Evolutionary conservation across 768 basidiomycete genomes (phyloP), one percentile per base, ranked within the genome.

Genomic region (Boletus sensibilis): DNA sequence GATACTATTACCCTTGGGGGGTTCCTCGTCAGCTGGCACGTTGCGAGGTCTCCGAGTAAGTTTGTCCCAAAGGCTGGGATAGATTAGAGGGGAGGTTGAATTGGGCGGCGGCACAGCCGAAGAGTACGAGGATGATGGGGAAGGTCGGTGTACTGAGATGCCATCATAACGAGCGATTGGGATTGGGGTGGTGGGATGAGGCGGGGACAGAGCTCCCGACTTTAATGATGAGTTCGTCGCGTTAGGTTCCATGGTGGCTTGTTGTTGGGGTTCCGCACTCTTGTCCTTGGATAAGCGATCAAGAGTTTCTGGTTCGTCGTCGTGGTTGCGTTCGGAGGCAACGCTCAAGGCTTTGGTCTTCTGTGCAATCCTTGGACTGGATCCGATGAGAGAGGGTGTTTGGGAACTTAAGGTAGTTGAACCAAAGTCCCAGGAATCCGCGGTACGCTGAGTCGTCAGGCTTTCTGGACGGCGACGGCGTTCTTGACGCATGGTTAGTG

Each of bases 341-440:
- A 50, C 42, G 27, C 43, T 59, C 44, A 55, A 42, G 7, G 45
- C 31, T 43, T 23, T 42, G 13, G 40, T 35, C 16, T 53, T 62
- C 18, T 50, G 60, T 21, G 38, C 25, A 21, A 44, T 44, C 46
- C 39, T 59, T 50, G 57, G 34, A 23, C 38, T 43, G 29, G 49
- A 11, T 35, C 55, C 61, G n/a, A 20, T 40, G 9, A 58, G 46
- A 21, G 62, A 60, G 7, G 62, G 20, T 20, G 55, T 11, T 16
- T 72, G 75, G 7, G 79, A 78, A 56, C 75, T 68, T 12, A 78
- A 55, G 11, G 79, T 82, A 0, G 81, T 75, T 18, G 45, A 57
- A 23, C 79, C 68, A 68, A 93, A 93, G 66, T 93, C 90, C 90
- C 90, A 93, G 4, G 90, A 91, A 52, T 88, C 90, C 52, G 86